A percentile compares a stretch with the other conserved stretches of the same genome.
phyloP scores from a whole-genome alignment of 1,284 basidiomycete genomes.

The Microstroma glucosiphilum region DNA sequence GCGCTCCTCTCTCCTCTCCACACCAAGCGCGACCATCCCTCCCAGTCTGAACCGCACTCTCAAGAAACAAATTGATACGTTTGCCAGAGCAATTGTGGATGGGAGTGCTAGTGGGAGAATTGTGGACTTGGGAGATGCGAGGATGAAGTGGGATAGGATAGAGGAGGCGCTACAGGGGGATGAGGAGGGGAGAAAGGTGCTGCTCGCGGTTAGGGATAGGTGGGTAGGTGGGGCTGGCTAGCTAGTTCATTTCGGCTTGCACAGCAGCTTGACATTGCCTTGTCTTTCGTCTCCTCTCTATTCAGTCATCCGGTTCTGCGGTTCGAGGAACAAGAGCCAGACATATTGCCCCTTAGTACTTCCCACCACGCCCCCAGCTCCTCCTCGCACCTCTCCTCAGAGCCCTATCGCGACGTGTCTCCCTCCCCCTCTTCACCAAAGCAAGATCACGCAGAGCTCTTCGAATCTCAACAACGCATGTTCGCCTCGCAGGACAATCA shows the following conservation, averaged over 20 bases:
- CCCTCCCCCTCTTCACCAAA: not conserved
- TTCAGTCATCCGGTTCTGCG: too few relatives aligned
- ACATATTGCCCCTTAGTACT: too few relatives aligned
- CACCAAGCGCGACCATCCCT: constrained; percentile 3
- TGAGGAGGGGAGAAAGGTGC: constrained; percentile 5
- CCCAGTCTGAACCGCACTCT: not conserved
- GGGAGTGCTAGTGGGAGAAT: not conserved
- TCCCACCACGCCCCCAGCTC: too few relatives aligned
- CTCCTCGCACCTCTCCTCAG: not conserved
- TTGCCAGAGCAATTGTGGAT: not conserved
- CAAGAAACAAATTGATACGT: constrained; percentile 1
- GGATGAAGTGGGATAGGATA: constrained; percentile 6
- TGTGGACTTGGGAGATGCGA: not conserved
- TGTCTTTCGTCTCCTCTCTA: too few relatives aligned
- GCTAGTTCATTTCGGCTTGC: too few relatives aligned
- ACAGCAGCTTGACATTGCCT: too few relatives aligned
- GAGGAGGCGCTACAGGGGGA: constrained; percentile 1
- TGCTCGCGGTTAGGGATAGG: constrained; percentile 4
- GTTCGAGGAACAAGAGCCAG: too few relatives aligned
- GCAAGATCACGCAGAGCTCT: not conserved
- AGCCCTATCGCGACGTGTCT: not conserved
- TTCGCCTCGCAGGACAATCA: constrained; percentile 37
- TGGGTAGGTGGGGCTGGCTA: not conserved
- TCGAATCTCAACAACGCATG: not conserved
- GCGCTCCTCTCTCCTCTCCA: constrained; percentile 10